These are phyloP conservation scores for Globisporangium paddicum DNA, from an alignment of 352 stramenopile species.

Conservation along the genomic window DNA sequence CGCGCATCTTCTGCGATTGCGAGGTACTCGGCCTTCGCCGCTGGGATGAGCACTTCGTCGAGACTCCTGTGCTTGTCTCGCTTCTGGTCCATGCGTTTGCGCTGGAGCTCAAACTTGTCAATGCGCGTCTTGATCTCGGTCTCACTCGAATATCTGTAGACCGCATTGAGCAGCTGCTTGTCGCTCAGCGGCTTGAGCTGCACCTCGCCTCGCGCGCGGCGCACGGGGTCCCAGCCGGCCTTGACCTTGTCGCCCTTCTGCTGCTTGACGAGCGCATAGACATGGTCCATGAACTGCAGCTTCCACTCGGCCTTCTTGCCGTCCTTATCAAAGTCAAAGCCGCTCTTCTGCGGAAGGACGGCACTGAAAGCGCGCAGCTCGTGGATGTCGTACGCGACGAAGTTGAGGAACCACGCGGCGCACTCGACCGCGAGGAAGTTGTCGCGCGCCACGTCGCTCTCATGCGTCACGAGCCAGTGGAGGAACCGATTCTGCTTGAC, in stretches of 20 bases:
- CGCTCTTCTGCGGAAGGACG: slow-evolving; percentile 36
- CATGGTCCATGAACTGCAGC: slow-evolving; percentile 56
- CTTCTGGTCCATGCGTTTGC: slow-evolving; percentile 38
- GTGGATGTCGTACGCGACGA: slow-evolving; percentile 55
- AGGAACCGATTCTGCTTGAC: slow-evolving; percentile 77
- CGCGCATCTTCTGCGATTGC: slow-evolving; percentile 68
- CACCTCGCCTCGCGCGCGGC: slow-evolving; percentile 34
- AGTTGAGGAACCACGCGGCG: slow-evolving; percentile 62
- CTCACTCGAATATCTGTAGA: slow-evolving; percentile 70
- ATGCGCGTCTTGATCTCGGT: slow-evolving; percentile 49
- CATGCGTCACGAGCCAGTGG: slow-evolving; percentile 75
- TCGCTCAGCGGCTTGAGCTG: slow-evolving; percentile 52
- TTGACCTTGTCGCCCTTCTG: slow-evolving; percentile 53
- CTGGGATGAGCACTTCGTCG: slow-evolving; percentile 45
- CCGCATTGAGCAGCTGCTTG: slow-evolving; percentile 53
- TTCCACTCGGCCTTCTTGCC: slow-evolving; percentile 60
- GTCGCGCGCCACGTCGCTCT: slow-evolving; percentile 55
- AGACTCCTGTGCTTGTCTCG: slow-evolving; percentile 31
- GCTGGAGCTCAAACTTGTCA: slow-evolving; percentile 59
- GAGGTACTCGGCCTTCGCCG: slow-evolving; percentile 71
- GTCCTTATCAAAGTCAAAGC: slow-evolving; percentile 78
- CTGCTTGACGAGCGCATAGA: slow-evolving; percentile 47
- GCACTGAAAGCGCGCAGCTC: slow-evolving; percentile 51
- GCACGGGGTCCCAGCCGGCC: slow-evolving; percentile 54
- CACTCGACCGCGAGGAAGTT: slow-evolving; percentile 70